Conservation (phyloP, 192 early-diverging fungal genomes). For the Rhizophagus clarus region DNA sequence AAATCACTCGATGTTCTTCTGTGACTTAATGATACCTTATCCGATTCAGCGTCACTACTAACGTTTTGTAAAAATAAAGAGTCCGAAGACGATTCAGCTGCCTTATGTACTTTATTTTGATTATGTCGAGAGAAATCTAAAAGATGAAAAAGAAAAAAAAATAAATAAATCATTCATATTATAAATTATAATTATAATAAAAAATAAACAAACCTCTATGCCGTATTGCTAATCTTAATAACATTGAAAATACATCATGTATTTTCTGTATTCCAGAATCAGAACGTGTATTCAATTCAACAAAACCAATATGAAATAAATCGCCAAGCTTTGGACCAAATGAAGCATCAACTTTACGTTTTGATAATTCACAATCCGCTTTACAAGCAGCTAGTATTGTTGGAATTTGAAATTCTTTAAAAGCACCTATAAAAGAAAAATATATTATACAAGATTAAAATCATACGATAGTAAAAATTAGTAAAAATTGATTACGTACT, state of each 20-base stretch:
- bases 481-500: neutral
- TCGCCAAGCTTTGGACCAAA: neutral
- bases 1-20: slow-evolving; percentile 16
- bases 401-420: slow-evolving; percentile 20
- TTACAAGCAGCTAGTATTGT: slow-evolving; percentile 10
- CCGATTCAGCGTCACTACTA: slow-evolving; percentile 4
- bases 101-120: neutral
- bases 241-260: slow-evolving; percentile 23
- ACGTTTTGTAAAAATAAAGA: slow-evolving; percentile 1
- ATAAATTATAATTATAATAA: neutral
- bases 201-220: neutral
- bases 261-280: neutral
- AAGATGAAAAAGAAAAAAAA: neutral
- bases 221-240: slow-evolving; percentile 7
- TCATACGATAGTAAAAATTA: too few species aligned
- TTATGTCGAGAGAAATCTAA: neutral
- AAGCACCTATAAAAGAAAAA: neutral
- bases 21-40: slow-evolving; percentile 1
- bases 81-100: neutral
- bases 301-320: slow-evolving; percentile 11
- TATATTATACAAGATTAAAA: too few species aligned
- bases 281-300: slow-evolving; percentile 13
- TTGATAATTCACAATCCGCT: slow-evolving; percentile 4
- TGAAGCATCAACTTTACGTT: slow-evolving; percentile 6
- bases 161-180: neutral